A percentile compares a stretch with the other conserved stretches of the same genome.
Conservation (phyloP, 2,329 filamentous ascomycete genomes). For the Aspergillus neotritici region DNA sequence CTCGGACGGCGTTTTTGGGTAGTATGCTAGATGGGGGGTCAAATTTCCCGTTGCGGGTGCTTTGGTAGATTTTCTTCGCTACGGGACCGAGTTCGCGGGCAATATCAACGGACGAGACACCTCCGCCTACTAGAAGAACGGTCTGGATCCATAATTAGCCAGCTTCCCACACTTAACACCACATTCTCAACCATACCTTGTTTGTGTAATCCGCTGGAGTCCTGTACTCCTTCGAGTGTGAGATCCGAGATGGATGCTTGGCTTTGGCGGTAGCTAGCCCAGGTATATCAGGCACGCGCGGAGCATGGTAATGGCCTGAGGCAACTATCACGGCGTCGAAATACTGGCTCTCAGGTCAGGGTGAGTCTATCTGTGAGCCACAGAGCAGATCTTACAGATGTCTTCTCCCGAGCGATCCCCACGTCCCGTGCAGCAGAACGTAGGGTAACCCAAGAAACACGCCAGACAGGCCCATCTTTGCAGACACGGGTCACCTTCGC, state of each 20-base stretch:
- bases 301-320: constrained; percentile 51
- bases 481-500: constrained; percentile 53
- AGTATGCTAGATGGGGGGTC: constrained; percentile 53
- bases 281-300: constrained; percentile 45
- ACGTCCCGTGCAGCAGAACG: constrained; percentile 7
- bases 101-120: constrained; percentile 52
- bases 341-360: constrained; percentile 6
- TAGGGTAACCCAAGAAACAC: constrained; percentile 47
- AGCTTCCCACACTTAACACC: not conserved
- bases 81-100: constrained; percentile 46
- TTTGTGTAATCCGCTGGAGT: constrained; percentile 45
- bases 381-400: constrained; percentile 2
- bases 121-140: constrained; percentile 52
- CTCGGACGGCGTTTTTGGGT: constrained; percentile 48
- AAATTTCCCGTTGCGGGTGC: constrained; percentile 55
- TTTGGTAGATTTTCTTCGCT: constrained; percentile 48
- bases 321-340: constrained; percentile 52
- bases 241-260: constrained; percentile 41
- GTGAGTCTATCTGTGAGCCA: not conserved
- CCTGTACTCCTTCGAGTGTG: constrained; percentile 50
- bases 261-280: constrained; percentile 45
- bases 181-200: constrained; percentile 40
- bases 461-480: constrained; percentile 49
- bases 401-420: constrained; percentile 4
- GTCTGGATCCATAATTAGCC: constrained; percentile 33